Base-by-base conservation (phyloP, 257 asterid genomes). In the Capsicum baccatum region DNA sequence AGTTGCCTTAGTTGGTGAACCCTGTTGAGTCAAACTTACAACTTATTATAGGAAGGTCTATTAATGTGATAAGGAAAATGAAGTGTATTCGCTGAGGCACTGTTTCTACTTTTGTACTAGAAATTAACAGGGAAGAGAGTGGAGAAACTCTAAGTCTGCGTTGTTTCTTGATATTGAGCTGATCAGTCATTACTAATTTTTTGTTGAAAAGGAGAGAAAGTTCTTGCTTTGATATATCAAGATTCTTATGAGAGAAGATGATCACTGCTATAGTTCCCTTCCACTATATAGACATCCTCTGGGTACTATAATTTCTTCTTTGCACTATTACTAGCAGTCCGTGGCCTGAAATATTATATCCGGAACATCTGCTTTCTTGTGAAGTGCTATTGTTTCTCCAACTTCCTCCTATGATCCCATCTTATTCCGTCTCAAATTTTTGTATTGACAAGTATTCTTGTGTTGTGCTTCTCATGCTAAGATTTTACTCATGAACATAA, bases 261-360 rank as follows among this genome's bases (percentile, higher is more conserved):
- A 76, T 76, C 13, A 21, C 44, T 12, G 44, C 13, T 52, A 13
- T 50, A 12, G 13, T 73, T 47, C 55, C 17, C 16, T 42, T 74
- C 81, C 81, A 11, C 81, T 74, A 9, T 21, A 50, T 74, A 19
- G 60, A 74, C 62, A 50, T 74, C 81, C 47, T 50, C 19, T 21
- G 17, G 62, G 44, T 6, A 7, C 21, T 50, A 21, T 12, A 11
- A 48, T 8, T 50, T 52, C 62, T 50, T 19, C 11, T 74, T 73
- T 50, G 81, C 44, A 19, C 81, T 21, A 50, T 21, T 74, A 50
- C 19, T 50, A 74, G 81, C 47, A 50, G 60, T 19, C 8, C 35
- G 59, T 74, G 6, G 21, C 19, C n/a, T 5, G 39, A 11, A 47
- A 11, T 73, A 19, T 1, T n/a, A 73, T 58, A n/a, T 73, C 80